phyloP scores from a whole-genome alignment of 2,329 filamentous ascomycete genomes.

The Arthrobotrys sinensis region DNA sequence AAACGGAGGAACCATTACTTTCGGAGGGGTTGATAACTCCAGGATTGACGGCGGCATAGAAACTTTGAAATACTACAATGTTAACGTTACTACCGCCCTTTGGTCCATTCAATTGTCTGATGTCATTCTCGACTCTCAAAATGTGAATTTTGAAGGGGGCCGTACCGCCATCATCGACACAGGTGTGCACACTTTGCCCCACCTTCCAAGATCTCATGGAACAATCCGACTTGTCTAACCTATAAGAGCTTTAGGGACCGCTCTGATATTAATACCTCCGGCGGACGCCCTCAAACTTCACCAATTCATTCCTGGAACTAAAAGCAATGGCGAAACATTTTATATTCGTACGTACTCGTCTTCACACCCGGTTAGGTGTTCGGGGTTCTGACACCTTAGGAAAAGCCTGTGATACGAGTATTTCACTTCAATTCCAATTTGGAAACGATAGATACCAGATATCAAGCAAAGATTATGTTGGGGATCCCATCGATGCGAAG shows the following conservation, averaged over 20 bases:
- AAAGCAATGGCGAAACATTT: constrained; percentile 75
- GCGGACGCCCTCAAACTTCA: constrained; percentile 79
- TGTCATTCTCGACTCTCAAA: constrained; percentile 75
- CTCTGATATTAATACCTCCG: constrained; percentile 77
- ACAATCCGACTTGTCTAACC: not conserved
- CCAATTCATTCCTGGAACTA: constrained; percentile 76
- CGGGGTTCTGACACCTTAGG: not conserved
- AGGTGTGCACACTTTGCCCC: constrained; percentile 77
- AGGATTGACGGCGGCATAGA: constrained; percentile 75
- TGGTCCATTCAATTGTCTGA: constrained; percentile 83
- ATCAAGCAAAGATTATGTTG: constrained; percentile 80
- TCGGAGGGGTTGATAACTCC: constrained; percentile 78
- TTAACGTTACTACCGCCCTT: constrained; percentile 71
- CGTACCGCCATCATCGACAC: constrained; percentile 77
- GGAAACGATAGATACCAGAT: constrained; percentile 78
- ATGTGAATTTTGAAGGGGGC: constrained; percentile 70
- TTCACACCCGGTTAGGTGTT: too few species aligned
- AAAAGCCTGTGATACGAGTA: constrained; percentile 77
- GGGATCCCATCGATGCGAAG: constrained; percentile 65
- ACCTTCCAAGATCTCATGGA: not conserved
- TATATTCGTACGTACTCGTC: constrained; percentile 63
- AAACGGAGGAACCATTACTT: constrained; percentile 82
- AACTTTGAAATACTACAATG: constrained; percentile 76
- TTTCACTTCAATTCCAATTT: constrained; percentile 77
- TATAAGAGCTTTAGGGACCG: constrained; percentile 29